A percentile compares a stretch with the other conserved stretches of the same genome.
phyloP scores from a whole-genome alignment of 2,329 filamentous ascomycete species.

The Aspergillus jensenii region DNA sequence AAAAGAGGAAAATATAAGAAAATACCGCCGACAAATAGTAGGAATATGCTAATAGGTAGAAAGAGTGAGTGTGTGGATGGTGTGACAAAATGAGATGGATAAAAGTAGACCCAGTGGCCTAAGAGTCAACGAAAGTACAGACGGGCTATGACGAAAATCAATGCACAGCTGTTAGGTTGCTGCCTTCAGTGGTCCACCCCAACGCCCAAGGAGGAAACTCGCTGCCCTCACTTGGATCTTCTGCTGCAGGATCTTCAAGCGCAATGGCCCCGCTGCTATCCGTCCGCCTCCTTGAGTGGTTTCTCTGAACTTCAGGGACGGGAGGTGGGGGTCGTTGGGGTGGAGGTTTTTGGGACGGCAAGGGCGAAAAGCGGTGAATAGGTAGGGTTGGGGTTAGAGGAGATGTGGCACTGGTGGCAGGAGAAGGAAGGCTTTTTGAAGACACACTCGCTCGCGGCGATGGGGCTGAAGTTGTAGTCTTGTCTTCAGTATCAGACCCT shows the following conservation, averaged over 20 bases:
- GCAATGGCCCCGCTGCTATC: constrained; percentile 49
- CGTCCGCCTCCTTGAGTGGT: constrained; percentile 42
- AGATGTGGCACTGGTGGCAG: constrained; percentile 37
- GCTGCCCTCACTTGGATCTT: constrained; percentile 56
- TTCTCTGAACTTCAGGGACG: constrained; percentile 32
- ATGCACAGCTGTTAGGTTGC: constrained; percentile 37
- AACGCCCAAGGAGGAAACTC: constrained; percentile 46
- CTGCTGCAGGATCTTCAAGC: constrained; percentile 42
- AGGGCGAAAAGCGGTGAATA: constrained; percentile 40
- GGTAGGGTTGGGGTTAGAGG: constrained; percentile 42
- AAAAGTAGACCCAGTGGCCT: not conserved
- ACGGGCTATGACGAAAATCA: constrained; percentile 17
- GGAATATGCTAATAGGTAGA: not conserved
- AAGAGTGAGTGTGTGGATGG: not conserved
- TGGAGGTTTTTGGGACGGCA: constrained; percentile 32
- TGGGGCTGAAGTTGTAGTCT: constrained; percentile 28
- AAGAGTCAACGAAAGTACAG: constrained; percentile 4
- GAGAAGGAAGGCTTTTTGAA: constrained; percentile 40
- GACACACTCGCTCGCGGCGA: constrained; percentile 38
- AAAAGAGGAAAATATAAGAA: not conserved
- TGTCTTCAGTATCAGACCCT: constrained; percentile 37
- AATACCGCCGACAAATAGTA: not conserved
- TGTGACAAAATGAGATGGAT: not conserved
- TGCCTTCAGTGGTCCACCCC: constrained; percentile 43
- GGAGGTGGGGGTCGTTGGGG: constrained; percentile 33